Evolutionary conservation across 192 early-diverging fungal species (phyloP), one percentile per base, ranked within the genome.

Genomic region (Mortierella alpina): DNA sequence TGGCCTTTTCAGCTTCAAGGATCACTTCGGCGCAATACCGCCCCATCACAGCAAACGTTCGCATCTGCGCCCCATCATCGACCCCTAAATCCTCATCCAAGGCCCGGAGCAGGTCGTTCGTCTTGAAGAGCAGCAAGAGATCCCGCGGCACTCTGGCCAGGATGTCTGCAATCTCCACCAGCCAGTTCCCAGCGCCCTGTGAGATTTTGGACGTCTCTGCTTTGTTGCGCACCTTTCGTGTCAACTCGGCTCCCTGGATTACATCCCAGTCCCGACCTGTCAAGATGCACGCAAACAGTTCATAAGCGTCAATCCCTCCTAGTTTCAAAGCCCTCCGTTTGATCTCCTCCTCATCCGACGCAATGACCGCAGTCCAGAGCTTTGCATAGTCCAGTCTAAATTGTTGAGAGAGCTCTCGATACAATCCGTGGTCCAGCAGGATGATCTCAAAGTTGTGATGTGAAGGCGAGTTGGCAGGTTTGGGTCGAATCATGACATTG

Each of bases 371-470:
- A 20, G 83, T 87, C 96, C 96, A 98, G 65, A 98, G 87, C 55
- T 92, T 88, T 2, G 95, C 95, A 74, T 97, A 98, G 73, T 96
- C 90, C 45, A 91, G 79, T 54, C 92, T 88, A 79, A 97, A 91
- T 42, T 87, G 83, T 2, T 84, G 65, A 7, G 91, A 63, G 44
- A 98, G 78, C n/a, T 86, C 85, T 18, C 95, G 91, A 78, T 98
- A 98, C 41, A 98, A 78, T 5, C 96, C 96, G 83, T 98, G 96
- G 71, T 93, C 92, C 69, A 93, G 83, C 39, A 97, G 76, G 9
- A 97, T 91, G 22, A 98, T 83, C 54, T 96, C 92, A 84, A 98
- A 98, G 70, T 97, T 96, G 65, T 82, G 78, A 51, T 80, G 87
- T n/a, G 83, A 91, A 11, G 63, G 72, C 10, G 83, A 62, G 39